Evolutionary conservation across 2,329 filamentous ascomycete species (phyloP).

Genomic region (Akanthomyces lecanii): DNA sequence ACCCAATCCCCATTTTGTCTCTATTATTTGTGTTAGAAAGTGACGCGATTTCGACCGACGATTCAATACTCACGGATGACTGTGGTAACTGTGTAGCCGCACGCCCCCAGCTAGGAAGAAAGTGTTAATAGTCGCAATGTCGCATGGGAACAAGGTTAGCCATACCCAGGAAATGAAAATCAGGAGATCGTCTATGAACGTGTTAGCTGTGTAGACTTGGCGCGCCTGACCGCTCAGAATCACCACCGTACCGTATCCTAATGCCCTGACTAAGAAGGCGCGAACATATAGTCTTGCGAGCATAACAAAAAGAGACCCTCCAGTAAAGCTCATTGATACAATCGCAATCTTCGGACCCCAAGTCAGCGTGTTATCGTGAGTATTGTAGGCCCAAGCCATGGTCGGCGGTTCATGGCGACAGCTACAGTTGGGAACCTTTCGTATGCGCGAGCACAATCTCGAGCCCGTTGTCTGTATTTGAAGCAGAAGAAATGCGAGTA

Average conservation of each 20-base stretch:
- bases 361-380: constrained; percentile 29
- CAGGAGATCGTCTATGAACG: neutral
- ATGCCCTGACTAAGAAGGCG: constrained; percentile 30
- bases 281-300: constrained; percentile 33
- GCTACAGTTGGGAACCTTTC: neutral
- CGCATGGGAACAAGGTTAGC: no score
- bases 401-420: neutral
- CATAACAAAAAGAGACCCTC: constrained; percentile 29
- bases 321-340: constrained; percentile 28
- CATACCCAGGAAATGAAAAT: neutral
- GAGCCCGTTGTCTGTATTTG: neutral
- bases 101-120: constrained; percentile 26
- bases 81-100: constrained; percentile 33
- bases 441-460: neutral
- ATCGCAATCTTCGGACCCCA: constrained; percentile 30
- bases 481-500: neutral
- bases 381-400: constrained; percentile 38
- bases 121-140: no score
- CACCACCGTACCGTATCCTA: constrained; percentile 25
- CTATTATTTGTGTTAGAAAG: constrained; percentile 23
- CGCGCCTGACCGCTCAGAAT: no score
- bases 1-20: constrained; percentile 42
- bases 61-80: constrained; percentile 30
- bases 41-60: neutral
- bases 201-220: neutral